Conservation (phyloP, 495 filamentous ascomycete genomes). For the Aspergillus leporis region DNA sequence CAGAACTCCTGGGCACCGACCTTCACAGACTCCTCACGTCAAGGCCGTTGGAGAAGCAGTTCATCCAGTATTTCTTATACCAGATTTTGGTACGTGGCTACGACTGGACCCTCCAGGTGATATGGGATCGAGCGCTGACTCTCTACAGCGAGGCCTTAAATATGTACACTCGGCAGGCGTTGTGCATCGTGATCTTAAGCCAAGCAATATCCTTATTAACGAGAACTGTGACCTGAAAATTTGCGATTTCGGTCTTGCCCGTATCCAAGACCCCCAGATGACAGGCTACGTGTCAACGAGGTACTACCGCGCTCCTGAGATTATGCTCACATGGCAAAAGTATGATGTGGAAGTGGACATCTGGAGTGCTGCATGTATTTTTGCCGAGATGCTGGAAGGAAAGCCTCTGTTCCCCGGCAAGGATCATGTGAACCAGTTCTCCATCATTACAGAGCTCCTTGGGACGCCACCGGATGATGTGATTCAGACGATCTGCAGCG, state of each 20-base stretch:
- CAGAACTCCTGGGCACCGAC: constrained; percentile 94
- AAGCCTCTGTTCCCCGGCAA: constrained; percentile 98
- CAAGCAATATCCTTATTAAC: constrained; percentile 98
- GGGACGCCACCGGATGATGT: constrained; percentile 99
- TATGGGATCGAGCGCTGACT: constrained; percentile 29
- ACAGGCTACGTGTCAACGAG: constrained; percentile 98
- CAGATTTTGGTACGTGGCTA: constrained; percentile 78
- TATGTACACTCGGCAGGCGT: constrained; percentile 99
- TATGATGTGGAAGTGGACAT: constrained; percentile 99
- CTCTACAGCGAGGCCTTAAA: constrained; percentile 83
- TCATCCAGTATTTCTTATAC: constrained; percentile 99
- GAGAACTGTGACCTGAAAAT: constrained; percentile 99
- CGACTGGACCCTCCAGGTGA: constrained; percentile 10
- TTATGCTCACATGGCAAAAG: constrained; percentile 99
- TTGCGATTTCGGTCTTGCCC: constrained; percentile 95
- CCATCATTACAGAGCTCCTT: constrained; percentile 96
- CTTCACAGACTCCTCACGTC: constrained; percentile 94
- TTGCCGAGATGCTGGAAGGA: constrained; percentile 98
- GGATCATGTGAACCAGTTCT: constrained; percentile 99
- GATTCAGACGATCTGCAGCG: constrained; percentile 96
- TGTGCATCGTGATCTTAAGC: constrained; percentile 95
- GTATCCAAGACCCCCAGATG: constrained; percentile 99
- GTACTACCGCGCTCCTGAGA: constrained; percentile 98
- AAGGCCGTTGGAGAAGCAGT: constrained; percentile 95
- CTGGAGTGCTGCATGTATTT: constrained; percentile 99